These are phyloP conservation scores for Thelonectria blattea DNA, from an alignment of 2,329 filamentous ascomycete genomes.

Conservation along the genomic window DNA sequence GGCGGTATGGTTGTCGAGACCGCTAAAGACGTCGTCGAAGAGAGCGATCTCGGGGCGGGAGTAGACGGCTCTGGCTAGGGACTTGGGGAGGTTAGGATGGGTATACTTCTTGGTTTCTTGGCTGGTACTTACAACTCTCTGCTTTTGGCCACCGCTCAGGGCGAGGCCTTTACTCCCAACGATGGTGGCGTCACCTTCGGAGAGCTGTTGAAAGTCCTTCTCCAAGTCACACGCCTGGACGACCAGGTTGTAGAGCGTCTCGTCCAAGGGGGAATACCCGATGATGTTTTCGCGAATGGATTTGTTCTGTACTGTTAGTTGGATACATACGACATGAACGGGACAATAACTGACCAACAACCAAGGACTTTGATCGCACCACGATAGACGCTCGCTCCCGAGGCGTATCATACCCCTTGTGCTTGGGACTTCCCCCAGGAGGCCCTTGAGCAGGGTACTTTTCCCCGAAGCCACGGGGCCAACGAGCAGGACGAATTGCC, in stretches of 20 bases:
- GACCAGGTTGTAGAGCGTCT: constrained; percentile 34
- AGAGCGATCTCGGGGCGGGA: constrained; percentile 41
- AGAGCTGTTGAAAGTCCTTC: constrained; percentile 42
- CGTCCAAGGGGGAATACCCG: constrained; percentile 38
- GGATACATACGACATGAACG: not conserved
- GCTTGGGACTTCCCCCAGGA: constrained; percentile 43
- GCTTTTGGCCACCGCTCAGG: constrained; percentile 55
- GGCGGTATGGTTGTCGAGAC: constrained; percentile 45
- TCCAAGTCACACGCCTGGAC: constrained; percentile 43
- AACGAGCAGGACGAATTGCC: constrained; percentile 47
- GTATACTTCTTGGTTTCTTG: too few species aligned
- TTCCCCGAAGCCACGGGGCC: constrained; percentile 54
- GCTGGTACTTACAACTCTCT: constrained; percentile 46
- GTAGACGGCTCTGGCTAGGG: constrained; percentile 48
- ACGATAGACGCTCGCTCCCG: constrained; percentile 29
- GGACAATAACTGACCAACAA: constrained; percentile 33
- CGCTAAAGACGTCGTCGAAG: constrained; percentile 49
- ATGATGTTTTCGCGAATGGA: constrained; percentile 45
- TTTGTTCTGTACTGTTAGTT: constrained; percentile 36
- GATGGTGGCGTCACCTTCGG: constrained; percentile 45
- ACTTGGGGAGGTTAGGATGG: too few species aligned
- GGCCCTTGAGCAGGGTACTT: constrained; percentile 49
- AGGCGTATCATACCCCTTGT: constrained; percentile 30
- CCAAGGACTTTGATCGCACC: constrained; percentile 46
- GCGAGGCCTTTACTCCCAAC: constrained; percentile 54